Percentiles rank a stretch among this genome's conserved stretches.
phyloP scores from a whole-genome alignment of 371 early-diverging fungal genomes.

The Apophysomyces elegans region DNA sequence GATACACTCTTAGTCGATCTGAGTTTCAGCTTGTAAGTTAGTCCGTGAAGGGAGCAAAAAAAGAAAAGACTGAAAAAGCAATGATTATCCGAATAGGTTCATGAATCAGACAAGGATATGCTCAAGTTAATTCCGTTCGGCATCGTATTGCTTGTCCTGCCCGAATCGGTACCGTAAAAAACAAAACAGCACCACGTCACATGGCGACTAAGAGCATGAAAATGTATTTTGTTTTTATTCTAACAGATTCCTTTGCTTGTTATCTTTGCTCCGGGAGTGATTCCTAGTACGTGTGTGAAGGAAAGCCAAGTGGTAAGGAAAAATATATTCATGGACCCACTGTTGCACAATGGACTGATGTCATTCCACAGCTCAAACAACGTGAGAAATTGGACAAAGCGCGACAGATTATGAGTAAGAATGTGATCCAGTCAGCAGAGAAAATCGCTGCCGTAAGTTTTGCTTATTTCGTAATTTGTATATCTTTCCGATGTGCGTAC shows the following conservation, averaged over 20 bases:
- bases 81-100: constrained; percentile 35
- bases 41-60: constrained; percentile 2
- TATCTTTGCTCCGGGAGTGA: constrained; percentile 61
- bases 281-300: constrained; percentile 67
- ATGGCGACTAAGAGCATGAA: background rate
- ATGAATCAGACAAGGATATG: constrained; percentile 56
- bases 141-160: constrained; percentile 54
- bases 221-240: background rate
- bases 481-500: too few species aligned
- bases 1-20: constrained; percentile 51
- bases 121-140: constrained; percentile 66
- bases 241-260: constrained; percentile 62
- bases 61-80: background rate
- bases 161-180: constrained; percentile 53
- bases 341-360: constrained; percentile 4
- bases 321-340: background rate
- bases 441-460: constrained; percentile 39
- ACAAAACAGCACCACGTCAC: background rate
- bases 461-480: background rate
- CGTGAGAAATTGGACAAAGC: constrained; percentile 61
- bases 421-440: constrained; percentile 43
- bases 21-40: constrained; percentile 30
- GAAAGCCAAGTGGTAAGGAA: constrained; percentile 60
- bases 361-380: constrained; percentile 50
- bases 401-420: constrained; percentile 57